These are phyloP conservation scores for Tetracladium setigerum DNA, from an alignment of 495 filamentous ascomycete species.

Conservation along the genomic window DNA sequence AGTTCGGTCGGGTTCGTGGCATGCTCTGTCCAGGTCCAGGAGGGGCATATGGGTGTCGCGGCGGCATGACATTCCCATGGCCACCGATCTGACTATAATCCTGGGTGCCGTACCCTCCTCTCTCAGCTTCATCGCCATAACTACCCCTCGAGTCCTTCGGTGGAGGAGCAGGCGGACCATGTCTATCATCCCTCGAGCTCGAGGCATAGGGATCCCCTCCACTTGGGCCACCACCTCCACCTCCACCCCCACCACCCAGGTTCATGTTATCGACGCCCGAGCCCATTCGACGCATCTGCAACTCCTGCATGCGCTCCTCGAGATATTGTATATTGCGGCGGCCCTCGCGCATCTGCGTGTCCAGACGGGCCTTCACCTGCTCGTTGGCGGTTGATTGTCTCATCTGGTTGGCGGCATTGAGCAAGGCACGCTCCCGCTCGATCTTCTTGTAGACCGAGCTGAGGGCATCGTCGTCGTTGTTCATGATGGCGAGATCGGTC, in stretches of 20 bases:
- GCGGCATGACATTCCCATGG: conserved; percentile 69
- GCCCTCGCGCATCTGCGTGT: conserved; percentile 88
- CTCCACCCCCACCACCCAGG: conserved; percentile 29
- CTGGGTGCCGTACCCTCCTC: conserved; percentile 34
- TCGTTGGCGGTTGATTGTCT: conserved; percentile 91
- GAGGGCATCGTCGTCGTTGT: conserved; percentile 76
- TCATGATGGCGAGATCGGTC: conserved; percentile 43
- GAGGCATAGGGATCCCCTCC: conserved; percentile 16
- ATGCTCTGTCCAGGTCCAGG: conserved; percentile 59
- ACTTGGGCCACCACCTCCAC: conserved; percentile 26
- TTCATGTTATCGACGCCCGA: conserved; percentile 57
- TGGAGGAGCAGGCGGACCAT: conserved; percentile 47
- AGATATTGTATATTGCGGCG: conserved; percentile 89
- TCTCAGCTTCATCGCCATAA: conserved; percentile 23
- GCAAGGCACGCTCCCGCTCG: conserved; percentile 91
- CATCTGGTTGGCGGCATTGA: conserved; percentile 90
- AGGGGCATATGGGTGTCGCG: conserved; percentile 71
- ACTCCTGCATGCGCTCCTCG: conserved; percentile 80
- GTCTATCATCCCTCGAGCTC: conserved; percentile 33
- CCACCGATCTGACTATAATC: conserved; percentile 39
- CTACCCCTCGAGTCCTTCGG: conserved; percentile 49
- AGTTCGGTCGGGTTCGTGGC: conserved; percentile 77
- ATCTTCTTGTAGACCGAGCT: conserved; percentile 93
- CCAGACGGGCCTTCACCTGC: conserved; percentile 76
- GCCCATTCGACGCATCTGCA: conserved; percentile 71